Evolutionary conservation across 805 yeast species (phyloP).

Genomic region (Hagleromyces aurorensis): DNA sequence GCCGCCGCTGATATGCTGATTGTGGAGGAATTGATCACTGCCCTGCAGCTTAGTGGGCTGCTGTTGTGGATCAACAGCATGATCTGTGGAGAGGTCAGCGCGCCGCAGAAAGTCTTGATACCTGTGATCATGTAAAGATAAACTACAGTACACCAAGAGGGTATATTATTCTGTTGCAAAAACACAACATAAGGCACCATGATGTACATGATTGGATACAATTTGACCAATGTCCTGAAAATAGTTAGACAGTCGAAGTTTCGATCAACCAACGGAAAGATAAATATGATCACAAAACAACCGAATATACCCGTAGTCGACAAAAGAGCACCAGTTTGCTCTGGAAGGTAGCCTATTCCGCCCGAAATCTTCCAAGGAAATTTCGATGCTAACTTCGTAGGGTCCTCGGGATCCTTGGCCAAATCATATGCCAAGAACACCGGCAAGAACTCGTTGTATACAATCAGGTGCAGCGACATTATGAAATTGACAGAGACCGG

Average conservation of each 20-base stretch:
- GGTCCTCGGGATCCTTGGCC: conserved; percentile 15
- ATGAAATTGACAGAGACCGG: conserved; percentile 35
- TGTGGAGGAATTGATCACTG: conserved; percentile 51
- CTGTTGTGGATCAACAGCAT: conserved; percentile 47
- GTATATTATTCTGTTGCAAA: conserved; percentile 32
- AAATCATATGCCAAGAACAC: conserved; percentile 40
- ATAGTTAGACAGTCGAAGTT: conserved; percentile 38
- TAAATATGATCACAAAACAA: conserved; percentile 39
- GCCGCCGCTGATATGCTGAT: conserved; percentile 48
- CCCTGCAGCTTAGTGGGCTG: conserved; percentile 46
- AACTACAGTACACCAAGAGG: conserved; percentile 15
- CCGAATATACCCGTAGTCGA: conserved; percentile 50
- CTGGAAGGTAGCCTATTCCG: conserved; percentile 43
- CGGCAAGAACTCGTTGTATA: conserved; percentile 49
- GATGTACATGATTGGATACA: conserved; percentile 41
- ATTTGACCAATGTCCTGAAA: conserved; percentile 34
- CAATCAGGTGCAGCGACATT: conserved; percentile 41
- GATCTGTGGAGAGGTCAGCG: conserved; percentile 47
- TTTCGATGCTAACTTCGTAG: conserved; percentile 24
- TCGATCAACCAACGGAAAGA: conserved; percentile 47
- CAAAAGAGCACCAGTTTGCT: conserved; percentile 42
- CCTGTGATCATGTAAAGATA: conserved; percentile 30
- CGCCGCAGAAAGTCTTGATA: conserved; percentile 34
- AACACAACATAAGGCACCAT: conserved; percentile 42
- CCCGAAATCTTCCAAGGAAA: conserved; percentile 46